These are phyloP conservation scores for Suillus luteus DNA, from an alignment of 768 basidiomycete species.

Conservation along the genomic window DNA sequence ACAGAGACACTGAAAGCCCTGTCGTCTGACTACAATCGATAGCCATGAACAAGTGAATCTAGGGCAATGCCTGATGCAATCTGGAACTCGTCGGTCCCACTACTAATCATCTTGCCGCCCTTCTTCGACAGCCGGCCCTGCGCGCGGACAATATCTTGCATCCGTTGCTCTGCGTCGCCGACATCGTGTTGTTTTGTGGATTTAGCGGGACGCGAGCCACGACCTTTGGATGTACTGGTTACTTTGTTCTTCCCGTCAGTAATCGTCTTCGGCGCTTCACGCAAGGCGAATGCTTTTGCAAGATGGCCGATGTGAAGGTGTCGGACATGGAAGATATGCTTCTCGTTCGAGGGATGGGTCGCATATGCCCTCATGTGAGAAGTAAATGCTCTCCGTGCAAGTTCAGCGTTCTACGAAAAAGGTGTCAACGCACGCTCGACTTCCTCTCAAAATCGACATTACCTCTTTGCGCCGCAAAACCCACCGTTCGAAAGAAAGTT, in stretches of 20 bases:
- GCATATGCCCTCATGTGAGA: constrained; percentile 97
- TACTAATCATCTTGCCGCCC: constrained; percentile 72
- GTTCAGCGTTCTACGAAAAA: constrained; percentile 61
- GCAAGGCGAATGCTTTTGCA: constrained; percentile 88
- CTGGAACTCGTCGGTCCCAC: constrained; percentile 76
- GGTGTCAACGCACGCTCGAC: constrained; percentile 11
- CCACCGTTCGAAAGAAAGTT: constrained; percentile 95
- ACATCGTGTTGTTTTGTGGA: constrained; percentile 21
- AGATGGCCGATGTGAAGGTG: constrained; percentile 94
- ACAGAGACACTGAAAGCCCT: background rate
- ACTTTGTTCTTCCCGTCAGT: constrained; percentile 27
- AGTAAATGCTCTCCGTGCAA: constrained; percentile 83
- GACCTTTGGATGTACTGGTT: constrained; percentile 10
- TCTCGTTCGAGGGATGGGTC: constrained; percentile 94
- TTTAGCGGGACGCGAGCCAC: constrained; percentile 12
- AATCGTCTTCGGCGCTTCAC: constrained; percentile 70
- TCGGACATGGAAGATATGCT: constrained; percentile 94
- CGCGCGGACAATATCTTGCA: constrained; percentile 82
- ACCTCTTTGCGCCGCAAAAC: constrained; percentile 75
- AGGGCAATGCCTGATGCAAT: constrained; percentile 64
- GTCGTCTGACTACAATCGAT: constrained; percentile 13
- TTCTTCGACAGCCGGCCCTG: constrained; percentile 83
- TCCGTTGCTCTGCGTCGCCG: constrained; percentile 71
- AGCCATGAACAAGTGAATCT: constrained; percentile 53
- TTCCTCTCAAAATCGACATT: constrained; percentile 11